phyloP scores from a whole-genome alignment of 352 stramenopile species.

The Plasmopara muralis region DNA sequence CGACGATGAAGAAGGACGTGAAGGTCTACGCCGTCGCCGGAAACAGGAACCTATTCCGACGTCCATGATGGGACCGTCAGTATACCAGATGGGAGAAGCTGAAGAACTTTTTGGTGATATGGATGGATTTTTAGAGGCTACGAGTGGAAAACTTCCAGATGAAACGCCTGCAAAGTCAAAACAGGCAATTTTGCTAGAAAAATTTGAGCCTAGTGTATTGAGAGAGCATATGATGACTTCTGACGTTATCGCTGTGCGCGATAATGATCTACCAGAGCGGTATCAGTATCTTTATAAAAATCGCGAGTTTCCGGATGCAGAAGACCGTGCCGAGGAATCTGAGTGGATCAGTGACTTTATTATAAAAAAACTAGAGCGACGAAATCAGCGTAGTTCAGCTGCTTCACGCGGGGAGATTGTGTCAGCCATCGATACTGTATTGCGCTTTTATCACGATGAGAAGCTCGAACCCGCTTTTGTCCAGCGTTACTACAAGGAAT shows the following conservation, averaged over 20 bases:
- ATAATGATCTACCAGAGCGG: conserved; percentile 73
- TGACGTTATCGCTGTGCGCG: conserved; percentile 69
- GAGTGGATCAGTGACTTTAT: conserved; percentile 87
- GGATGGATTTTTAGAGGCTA: conserved; percentile 82
- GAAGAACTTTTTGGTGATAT: conserved; percentile 88
- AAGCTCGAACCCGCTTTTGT: conserved; percentile 85
- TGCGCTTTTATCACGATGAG: conserved; percentile 87
- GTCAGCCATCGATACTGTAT: conserved; percentile 81
- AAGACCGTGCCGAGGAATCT: conserved; percentile 79
- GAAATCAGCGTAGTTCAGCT: conserved; percentile 34
- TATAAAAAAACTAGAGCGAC: conserved; percentile 69
- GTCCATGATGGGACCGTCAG: conserved; percentile 79
- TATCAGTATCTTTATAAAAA: conserved; percentile 71
- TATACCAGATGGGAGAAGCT: conserved; percentile 88
- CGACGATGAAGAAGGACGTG: conserved; percentile 82
- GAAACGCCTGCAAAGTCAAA: conserved; percentile 54
- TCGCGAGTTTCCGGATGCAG: conserved; percentile 73
- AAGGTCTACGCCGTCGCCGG: conserved; percentile 63
- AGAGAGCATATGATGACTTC: conserved; percentile 88
- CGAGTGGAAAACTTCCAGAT: conserved; percentile 35
- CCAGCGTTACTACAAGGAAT: conserved; percentile 88
- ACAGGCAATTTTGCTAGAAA: conserved; percentile 79
- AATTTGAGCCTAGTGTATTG: conserved; percentile 82
- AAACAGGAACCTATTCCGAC: conserved; percentile 62
- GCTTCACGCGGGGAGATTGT: conserved; percentile 79